These are phyloP conservation scores for Blastocladiella britannica DNA, from an alignment of 192 early-diverging fungal species.

Conservation along the genomic window DNA sequence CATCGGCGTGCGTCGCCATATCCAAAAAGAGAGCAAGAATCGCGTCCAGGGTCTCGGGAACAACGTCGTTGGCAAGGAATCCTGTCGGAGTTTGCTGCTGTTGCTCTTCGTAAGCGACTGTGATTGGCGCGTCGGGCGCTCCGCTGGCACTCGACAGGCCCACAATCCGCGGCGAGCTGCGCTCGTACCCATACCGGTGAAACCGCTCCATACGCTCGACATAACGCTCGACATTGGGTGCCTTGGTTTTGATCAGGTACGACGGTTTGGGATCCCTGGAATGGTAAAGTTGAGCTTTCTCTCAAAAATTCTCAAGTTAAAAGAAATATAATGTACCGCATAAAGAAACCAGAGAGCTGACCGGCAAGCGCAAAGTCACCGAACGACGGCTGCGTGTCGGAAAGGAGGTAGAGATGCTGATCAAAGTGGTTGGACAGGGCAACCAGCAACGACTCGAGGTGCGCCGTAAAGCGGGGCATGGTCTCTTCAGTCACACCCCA, in stretches of 20 bases:
- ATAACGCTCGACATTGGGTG: background rate
- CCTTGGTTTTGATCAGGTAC: background rate
- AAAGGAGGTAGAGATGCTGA: background rate
- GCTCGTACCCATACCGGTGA: background rate
- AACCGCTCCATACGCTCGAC: background rate
- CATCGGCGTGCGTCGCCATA: background rate
- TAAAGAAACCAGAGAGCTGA: background rate
- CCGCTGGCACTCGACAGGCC: background rate
- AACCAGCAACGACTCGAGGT: background rate
- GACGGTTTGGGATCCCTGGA: background rate
- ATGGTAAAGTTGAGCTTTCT: background rate
- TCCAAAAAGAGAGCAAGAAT: background rate
- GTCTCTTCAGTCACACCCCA: background rate
- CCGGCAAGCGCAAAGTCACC: background rate
- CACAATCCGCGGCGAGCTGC: background rate
- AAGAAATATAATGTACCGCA: background rate
- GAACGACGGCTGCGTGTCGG: background rate
- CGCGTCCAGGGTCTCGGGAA: background rate
- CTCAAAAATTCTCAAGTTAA: background rate
- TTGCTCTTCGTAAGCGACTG: background rate
- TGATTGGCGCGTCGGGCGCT: background rate
- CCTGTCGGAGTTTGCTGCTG: background rate
- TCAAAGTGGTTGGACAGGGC: background rate
- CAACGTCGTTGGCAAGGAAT: background rate
- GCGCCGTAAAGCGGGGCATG: background rate